phyloP scores from a whole-genome alignment of 78 protist genomes.

The Chrysochromulina parva region DNA sequence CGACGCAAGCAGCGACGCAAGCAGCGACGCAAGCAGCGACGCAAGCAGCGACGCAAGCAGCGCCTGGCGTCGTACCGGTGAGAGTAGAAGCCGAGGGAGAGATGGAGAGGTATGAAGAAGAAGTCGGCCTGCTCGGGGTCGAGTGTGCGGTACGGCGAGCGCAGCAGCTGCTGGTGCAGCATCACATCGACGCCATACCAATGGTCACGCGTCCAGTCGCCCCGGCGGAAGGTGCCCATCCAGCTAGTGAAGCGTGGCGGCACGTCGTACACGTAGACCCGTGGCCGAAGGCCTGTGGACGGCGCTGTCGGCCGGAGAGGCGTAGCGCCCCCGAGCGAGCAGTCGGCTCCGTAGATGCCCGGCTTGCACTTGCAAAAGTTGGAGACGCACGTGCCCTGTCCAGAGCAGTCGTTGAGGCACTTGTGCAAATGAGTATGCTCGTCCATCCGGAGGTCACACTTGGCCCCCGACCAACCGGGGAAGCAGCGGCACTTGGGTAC shows the following conservation, averaged over 20 bases:
- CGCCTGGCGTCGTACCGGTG: background rate
- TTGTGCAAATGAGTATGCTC: background rate
- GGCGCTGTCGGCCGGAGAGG: too few species aligned
- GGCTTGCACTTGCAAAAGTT: background rate
- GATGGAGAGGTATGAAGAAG: background rate
- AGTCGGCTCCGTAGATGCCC: background rate
- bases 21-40: background rate
- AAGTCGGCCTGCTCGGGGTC: background rate
- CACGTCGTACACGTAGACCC: slow-evolving; percentile 1
- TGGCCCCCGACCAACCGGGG: background rate
- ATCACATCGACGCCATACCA: slow-evolving; percentile 14
- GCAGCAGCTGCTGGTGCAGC: background rate
- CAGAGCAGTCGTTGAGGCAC: background rate
- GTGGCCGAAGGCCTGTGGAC: background rate
- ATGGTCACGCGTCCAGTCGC: background rate
- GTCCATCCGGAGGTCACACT: background rate
- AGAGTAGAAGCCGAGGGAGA: background rate
- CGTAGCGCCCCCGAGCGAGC: background rate
- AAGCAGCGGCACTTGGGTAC: background rate
- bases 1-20: too few species aligned
- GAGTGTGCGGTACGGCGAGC: background rate
- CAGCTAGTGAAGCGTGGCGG: background rate
- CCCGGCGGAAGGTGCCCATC: background rate
- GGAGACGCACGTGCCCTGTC: background rate
- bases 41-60: background rate